Evolutionary conservation across 208 protist genomes (phyloP), one percentile per base, ranked within the genome.

Genomic region (Phytomonas francai): DNA sequence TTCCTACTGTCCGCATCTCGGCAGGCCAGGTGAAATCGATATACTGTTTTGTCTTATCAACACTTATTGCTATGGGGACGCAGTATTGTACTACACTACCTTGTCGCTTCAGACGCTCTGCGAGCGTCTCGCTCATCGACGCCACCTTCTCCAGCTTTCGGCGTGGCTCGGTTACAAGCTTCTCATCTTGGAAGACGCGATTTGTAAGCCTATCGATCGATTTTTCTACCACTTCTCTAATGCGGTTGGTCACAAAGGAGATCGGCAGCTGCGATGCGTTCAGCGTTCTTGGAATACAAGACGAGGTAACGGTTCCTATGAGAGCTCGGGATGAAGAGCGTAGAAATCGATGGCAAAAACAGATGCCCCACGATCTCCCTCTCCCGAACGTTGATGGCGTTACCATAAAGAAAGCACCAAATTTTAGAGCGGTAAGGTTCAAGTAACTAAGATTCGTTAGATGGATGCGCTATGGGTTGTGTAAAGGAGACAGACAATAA

Each of bases 1-100:
- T 11, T 3, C 19, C 63, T 73, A 3, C 59, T 63, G 51, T 62
- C 57, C 14, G 76, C 58, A 8, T 78, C 22, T 80, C 74, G 27
- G 42, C 66, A 0, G 84, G 83, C 87, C 89, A 95, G 12, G 79
- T 76, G 74, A 95, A 84, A 34, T 79, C 78, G 0, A 95, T 67
- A 67, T 91, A 91, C 68, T 82, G 77, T 8, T 74, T 74, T 0
- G 68, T 68, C 63, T 81, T 81, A 65, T 84, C 79, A 3, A 95
- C 78, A 12, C 59, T 75, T 29, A 95, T 63, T 54, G 63, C 67
- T 25, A 68, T 79, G 6, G 89, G 89, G 2, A 95, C 69, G 16
- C 92, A 78, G 19, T 68, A 63, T 59, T 78, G 80, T 22, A 72
- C 77, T 28, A 87, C 67, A 2, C 28, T n/a, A 9, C 79, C 80